Evolutionary conservation across 257 asterid species (phyloP), one percentile per base, ranked within the genome.

Genomic region (Verbascum thapsus): DNA sequence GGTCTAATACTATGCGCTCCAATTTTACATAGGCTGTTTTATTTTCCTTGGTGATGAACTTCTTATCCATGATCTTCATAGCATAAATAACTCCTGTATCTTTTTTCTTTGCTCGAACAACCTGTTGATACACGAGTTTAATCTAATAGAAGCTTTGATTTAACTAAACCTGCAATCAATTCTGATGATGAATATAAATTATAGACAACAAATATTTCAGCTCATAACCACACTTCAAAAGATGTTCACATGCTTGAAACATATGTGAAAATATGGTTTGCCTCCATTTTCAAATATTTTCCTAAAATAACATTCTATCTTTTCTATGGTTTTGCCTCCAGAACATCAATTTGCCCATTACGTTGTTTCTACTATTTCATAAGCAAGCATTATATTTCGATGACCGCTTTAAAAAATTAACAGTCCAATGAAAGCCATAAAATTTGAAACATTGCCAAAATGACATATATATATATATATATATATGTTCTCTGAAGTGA

Each of bases 1-100:
- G 99, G 77, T 94, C 99, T 58, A 94, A 85, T n/a, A 90, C 99
- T 42, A 94, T 90, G 51, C 98, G 96, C 76, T 94, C 99, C 73
- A 94, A 76, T 70, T 94, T 90, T 65, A 94, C 99, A 78, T 94
- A 94, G 58, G 99, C 95, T 1, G 96, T 94, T 80, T 94, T 94
- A 68, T 90, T 94, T 81, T 90, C 99, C 85, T 94, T 94, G 5
- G 98, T 90, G 70, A 94, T 94, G 85, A 94, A 94, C 64, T 84
- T 90, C 67, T 94, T 94, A 73, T 94, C 96, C 99, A 94, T 94
- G 74, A 94, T 88, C 78, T 94, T 94, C 96, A 94, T 79, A 39
- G 99, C 99, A 71, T 90, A 94, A 16, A 90, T 78, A 64, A 47
- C 72, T 30, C 95, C 88, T 0, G 96, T 87, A 73, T 94, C 98